Evolutionary conservation across 805 yeast species (phyloP).

Genomic region (Candida maltosa): DNA sequence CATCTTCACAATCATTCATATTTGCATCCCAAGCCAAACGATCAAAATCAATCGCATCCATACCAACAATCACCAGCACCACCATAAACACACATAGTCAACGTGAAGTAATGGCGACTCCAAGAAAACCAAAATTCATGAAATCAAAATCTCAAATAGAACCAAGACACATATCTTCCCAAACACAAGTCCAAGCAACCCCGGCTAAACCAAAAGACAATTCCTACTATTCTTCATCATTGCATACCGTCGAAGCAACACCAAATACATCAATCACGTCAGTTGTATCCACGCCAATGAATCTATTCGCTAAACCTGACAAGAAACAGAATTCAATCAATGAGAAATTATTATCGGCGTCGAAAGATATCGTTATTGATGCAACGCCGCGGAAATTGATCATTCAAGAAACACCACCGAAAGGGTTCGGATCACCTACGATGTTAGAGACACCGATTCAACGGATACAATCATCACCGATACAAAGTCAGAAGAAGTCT

Average conservation of each 20-base stretch:
- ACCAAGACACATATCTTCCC: no score
- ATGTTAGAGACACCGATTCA: conserved; percentile 3
- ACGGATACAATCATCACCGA: conserved; percentile 3
- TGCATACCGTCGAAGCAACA: no score
- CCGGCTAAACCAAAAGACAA: background rate
- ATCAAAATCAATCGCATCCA: conserved; percentile 15
- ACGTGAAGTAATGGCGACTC: conserved; percentile 26
- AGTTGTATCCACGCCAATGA: no score
- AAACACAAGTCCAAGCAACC: no score
- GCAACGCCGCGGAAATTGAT: conserved; percentile 1
- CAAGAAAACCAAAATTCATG: conserved; percentile 13
- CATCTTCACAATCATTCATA: conserved; percentile 17
- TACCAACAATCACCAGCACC: conserved; percentile 25
- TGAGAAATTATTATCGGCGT: background rate
- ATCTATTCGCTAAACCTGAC: conserved; percentile 2
- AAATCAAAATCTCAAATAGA: conserved; percentile 22
- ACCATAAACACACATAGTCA: no score
- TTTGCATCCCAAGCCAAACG: conserved; percentile 25
- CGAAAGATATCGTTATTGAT: background rate
- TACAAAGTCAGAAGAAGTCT: conserved; percentile 2
- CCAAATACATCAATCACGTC: no score
- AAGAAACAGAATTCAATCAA: background rate
- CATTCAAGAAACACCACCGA: no score
- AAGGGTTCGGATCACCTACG: conserved; percentile 7
- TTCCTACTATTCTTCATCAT: background rate